Evolutionary conservation across 2,329 filamentous ascomycete species (phyloP), one percentile per base, ranked within the genome.

Genomic region (Arthrobotrys iridis): DNA sequence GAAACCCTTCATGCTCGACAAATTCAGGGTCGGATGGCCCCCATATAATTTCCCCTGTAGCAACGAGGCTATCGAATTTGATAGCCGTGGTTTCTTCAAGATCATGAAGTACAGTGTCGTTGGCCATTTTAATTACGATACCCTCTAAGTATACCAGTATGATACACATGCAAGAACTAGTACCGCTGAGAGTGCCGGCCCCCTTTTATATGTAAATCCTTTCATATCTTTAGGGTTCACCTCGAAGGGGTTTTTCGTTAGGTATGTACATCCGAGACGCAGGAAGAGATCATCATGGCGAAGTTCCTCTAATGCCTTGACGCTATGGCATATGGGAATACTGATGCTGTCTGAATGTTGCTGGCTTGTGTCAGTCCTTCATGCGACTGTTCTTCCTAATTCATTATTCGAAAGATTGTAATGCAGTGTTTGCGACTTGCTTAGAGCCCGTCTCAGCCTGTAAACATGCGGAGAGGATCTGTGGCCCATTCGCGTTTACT

Each of bases 51-150:
- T 52, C n/a, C 6, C n/a, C 46, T 33, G 26, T 3, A 15, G 46
- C 28, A 7, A 52, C 26, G n/a, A 52, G 46, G n/a, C 7, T 33
- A 15, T 52, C 46, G 46, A 52, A 52, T 52, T 52, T 52, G n/a
- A 6, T 10, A 15, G 26, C 1, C 5, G 26, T 6, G 13, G 11
- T 18, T 15, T 52, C 46, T 52, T 52, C 46, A n/a, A 52, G 28
- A 20, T 52, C 26, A 5, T 15, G 26, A 1, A n/a, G 26, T 20
- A 24, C 2, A 4, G 3, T 30, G 13, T 50, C 26, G 26, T n/a
- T 13, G 4, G 4, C 46, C 46, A 52, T 52, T 35, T 33, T 30
- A 33, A 33, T 33, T 33, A 33, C 28, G 28, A 33, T 33, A 33
- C 28, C 10, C 28, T 33, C 28, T 33, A 33, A 10, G 4, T 33